These are phyloP conservation scores for Pythium grandisporangium DNA, from an alignment of 352 stramenopile species.

Conservation along the genomic window DNA sequence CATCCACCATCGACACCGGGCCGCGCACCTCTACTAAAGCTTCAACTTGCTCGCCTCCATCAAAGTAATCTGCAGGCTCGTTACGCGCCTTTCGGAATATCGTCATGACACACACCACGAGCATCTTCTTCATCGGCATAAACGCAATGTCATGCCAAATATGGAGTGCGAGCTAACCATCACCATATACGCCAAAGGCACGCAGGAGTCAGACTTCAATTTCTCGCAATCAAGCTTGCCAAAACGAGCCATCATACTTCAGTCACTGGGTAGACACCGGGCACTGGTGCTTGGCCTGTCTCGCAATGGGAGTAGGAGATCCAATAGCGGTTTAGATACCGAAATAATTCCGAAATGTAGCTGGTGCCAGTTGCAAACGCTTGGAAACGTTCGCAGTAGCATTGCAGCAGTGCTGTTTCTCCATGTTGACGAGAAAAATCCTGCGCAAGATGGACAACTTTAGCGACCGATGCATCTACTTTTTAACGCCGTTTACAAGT, in stretches of 20 bases:
- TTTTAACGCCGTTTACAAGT: background rate
- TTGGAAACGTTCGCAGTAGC: conserved; percentile 63
- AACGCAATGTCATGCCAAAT: conserved; percentile 83
- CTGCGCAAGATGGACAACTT: no score
- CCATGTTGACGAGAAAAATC: no score
- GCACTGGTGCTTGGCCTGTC: conserved; percentile 73
- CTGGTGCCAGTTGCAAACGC: conserved; percentile 61
- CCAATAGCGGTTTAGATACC: conserved; percentile 85
- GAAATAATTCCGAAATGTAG: conserved; percentile 81
- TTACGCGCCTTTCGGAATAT: conserved; percentile 51
- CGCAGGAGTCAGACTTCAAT: background rate
- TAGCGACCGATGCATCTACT: no score
- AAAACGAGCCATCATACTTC: conserved; percentile 65
- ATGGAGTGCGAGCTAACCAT: conserved; percentile 72
- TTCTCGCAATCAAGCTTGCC: no score
- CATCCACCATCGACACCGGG: background rate
- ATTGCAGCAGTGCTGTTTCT: conserved; percentile 54
- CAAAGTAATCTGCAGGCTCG: conserved; percentile 50
- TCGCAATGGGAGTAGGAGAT: conserved; percentile 83
- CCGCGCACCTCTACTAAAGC: conserved; percentile 75
- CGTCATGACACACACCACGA: conserved; percentile 53
- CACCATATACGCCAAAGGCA: no score
- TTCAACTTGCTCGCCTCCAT: conserved; percentile 55
- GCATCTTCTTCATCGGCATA: conserved; percentile 51
- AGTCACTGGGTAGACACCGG: conserved; percentile 72